These are phyloP conservation scores for Tolypocladium cylindrosporum DNA, from an alignment of 2,329 filamentous ascomycete genomes.

Conservation along the genomic window DNA sequence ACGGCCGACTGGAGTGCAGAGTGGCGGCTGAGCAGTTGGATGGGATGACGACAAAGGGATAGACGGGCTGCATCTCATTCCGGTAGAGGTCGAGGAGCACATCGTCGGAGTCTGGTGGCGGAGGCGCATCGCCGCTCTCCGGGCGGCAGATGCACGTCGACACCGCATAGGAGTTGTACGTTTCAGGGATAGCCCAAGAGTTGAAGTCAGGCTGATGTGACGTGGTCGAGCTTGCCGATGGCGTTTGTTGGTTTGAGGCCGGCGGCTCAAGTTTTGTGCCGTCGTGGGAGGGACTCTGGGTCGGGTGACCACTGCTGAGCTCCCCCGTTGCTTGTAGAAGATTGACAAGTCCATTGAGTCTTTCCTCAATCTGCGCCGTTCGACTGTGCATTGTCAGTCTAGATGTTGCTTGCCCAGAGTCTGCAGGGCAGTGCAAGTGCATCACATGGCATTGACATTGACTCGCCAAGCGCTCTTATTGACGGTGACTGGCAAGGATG, in stretches of 20 bases:
- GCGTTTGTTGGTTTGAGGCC: slow-evolving; percentile 12
- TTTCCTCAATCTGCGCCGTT: slow-evolving; percentile 39
- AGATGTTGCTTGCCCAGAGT: background rate
- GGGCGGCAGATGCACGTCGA: slow-evolving; percentile 37
- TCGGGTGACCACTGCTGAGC: slow-evolving; percentile 12
- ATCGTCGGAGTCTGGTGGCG: slow-evolving; percentile 34
- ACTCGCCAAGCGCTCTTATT: background rate
- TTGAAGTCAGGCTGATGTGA: slow-evolving; percentile 6
- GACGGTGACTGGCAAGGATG: background rate
- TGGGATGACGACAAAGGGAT: slow-evolving; percentile 38
- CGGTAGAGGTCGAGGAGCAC: slow-evolving; percentile 34
- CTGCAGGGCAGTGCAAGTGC: background rate
- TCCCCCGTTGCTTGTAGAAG: slow-evolving; percentile 34
- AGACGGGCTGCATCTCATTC: slow-evolving; percentile 28
- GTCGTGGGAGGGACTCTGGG: slow-evolving; percentile 15
- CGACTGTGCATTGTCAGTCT: slow-evolving; percentile 19
- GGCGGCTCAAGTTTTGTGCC: slow-evolving; percentile 15
- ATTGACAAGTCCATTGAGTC: slow-evolving; percentile 37
- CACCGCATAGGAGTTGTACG: slow-evolving; percentile 36
- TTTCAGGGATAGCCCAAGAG: slow-evolving; percentile 24
- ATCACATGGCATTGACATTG: background rate
- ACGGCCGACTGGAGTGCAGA: slow-evolving; percentile 30
- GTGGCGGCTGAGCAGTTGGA: slow-evolving; percentile 21
- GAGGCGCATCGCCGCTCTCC: slow-evolving; percentile 25
- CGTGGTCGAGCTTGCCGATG: slow-evolving; percentile 8